These are phyloP conservation scores for Termitomyces sp. DNA, from an alignment of 768 basidiomycete species.

Conservation along the genomic window DNA sequence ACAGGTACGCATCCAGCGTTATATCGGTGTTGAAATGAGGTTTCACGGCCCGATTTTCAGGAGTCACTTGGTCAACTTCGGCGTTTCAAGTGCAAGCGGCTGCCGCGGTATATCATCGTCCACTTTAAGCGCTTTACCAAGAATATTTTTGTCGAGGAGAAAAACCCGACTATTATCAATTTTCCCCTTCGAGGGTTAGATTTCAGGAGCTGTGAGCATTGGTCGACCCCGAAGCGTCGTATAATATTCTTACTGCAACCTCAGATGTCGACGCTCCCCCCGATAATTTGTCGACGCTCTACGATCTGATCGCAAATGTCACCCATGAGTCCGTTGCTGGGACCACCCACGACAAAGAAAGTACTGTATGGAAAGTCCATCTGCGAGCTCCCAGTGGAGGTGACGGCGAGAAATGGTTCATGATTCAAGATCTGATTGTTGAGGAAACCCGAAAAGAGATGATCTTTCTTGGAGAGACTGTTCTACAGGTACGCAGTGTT, in stretches of 20 bases:
- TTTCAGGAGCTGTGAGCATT: slow-evolving; percentile 79
- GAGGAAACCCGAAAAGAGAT: slow-evolving; percentile 96
- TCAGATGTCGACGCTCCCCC: slow-evolving; percentile 75
- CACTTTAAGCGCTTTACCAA: slow-evolving; percentile 97
- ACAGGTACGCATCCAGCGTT: slow-evolving; percentile 47
- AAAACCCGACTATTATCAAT: slow-evolving; percentile 98
- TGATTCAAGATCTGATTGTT: slow-evolving; percentile 94
- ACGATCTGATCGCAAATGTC: slow-evolving; percentile 95
- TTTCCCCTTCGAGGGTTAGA: slow-evolving; percentile 93
- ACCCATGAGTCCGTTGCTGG: slow-evolving; percentile 93
- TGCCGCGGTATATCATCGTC: slow-evolving; percentile 91
- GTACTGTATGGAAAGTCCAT: slow-evolving; percentile 91
- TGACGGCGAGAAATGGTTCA: slow-evolving; percentile 90
- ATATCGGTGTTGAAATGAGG: background rate
- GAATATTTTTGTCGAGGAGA: slow-evolving; percentile 95
- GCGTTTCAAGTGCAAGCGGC: slow-evolving; percentile 82
- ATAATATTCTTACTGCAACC: slow-evolving; percentile 17
- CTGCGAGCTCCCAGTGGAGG: slow-evolving; percentile 70
- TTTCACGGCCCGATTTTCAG: slow-evolving; percentile 29
- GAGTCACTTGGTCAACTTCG: slow-evolving; percentile 83
- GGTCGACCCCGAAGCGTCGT: slow-evolving; percentile 8
- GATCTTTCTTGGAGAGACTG: slow-evolving; percentile 97
- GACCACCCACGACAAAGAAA: slow-evolving; percentile 90
- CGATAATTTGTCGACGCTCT: slow-evolving; percentile 58
- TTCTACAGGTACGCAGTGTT: slow-evolving; percentile 69